Evolutionary conservation across 805 yeast genomes (phyloP).

Genomic region (Barnettozyma populi): DNA sequence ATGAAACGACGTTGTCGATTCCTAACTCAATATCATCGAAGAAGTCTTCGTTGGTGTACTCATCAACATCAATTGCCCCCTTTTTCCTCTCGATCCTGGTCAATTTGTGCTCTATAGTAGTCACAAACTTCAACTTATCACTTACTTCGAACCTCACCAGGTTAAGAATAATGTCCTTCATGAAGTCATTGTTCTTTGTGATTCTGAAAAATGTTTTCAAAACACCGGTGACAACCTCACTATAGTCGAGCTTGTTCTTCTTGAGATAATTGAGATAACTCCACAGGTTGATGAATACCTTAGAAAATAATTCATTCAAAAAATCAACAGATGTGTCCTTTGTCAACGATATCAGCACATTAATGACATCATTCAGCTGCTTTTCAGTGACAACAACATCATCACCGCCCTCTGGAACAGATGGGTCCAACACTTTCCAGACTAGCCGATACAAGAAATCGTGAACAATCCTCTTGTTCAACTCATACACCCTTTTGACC

Average conservation of each 20-base stretch:
- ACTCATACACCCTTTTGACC: constrained; percentile 44
- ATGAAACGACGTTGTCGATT: constrained; percentile 33
- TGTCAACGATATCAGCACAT: constrained; percentile 59
- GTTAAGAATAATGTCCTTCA: constrained; percentile 27
- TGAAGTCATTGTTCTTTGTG: constrained; percentile 23
- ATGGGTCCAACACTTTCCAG: constrained; percentile 42
- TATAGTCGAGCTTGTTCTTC: constrained; percentile 26
- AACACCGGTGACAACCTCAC: constrained; percentile 27
- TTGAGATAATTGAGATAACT: constrained; percentile 31
- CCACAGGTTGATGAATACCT: constrained; percentile 32
- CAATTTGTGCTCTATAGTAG: constrained; percentile 32
- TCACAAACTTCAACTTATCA: constrained; percentile 31
- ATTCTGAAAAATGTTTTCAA: constrained; percentile 29
- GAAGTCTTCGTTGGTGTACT: constrained; percentile 26
- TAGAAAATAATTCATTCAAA: constrained; percentile 26
- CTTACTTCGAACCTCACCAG: constrained; percentile 27
- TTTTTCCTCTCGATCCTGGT: constrained; percentile 28
- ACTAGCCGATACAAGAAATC: constrained; percentile 56
- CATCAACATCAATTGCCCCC: neutral
- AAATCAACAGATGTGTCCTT: constrained; percentile 37
- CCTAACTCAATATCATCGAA: constrained; percentile 41
- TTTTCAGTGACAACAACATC: constrained; percentile 38
- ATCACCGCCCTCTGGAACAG: constrained; percentile 2
- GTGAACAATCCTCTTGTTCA: constrained; percentile 42
- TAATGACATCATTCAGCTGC: constrained; percentile 54